phyloP scores from a whole-genome alignment of 2,329 filamentous ascomycete species.

The Chaetomium globosum region DNA sequence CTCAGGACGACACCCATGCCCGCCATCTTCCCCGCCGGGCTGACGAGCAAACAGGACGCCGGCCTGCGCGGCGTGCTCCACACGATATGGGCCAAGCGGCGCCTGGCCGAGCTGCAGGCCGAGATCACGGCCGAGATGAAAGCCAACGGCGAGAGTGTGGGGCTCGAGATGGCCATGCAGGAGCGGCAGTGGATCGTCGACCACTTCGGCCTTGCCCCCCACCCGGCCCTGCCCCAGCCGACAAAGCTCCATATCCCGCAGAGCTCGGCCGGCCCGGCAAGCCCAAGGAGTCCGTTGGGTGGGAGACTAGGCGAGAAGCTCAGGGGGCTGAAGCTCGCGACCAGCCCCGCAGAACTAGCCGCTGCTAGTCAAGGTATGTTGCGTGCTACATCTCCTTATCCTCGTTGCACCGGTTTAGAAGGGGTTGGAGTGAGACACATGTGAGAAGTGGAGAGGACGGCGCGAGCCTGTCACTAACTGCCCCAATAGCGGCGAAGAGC shows the following conservation, averaged over 20 bases:
- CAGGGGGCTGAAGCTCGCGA: slow-evolving; percentile 75
- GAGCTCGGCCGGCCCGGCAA: slow-evolving; percentile 38
- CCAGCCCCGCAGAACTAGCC: slow-evolving; percentile 66
- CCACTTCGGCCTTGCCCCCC: slow-evolving; percentile 68
- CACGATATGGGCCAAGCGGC: slow-evolving; percentile 86
- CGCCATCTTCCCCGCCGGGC: slow-evolving; percentile 78
- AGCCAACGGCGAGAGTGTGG: slow-evolving; percentile 78
- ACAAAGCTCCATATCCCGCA: slow-evolving; percentile 37
- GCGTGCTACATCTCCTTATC: too few species aligned
- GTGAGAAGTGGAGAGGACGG: slow-evolving; percentile 38
- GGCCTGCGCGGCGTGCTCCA: slow-evolving; percentile 82
- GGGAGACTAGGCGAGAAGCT: slow-evolving; percentile 77
- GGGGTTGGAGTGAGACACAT: background rate
- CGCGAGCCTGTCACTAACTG: slow-evolving; percentile 13
- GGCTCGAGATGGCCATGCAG: slow-evolving; percentile 78
- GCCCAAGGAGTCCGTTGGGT: slow-evolving; percentile 63
- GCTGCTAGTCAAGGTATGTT: slow-evolving; percentile 55
- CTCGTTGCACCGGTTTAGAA: background rate
- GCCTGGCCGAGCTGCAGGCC: slow-evolving; percentile 71
- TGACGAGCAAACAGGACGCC: slow-evolving; percentile 67
- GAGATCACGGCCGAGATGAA: slow-evolving; percentile 77
- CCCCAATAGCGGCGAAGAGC: slow-evolving; percentile 29
- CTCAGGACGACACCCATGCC: slow-evolving; percentile 76
- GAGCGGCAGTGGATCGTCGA: slow-evolving; percentile 84
- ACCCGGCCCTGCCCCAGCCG: slow-evolving; percentile 34